Conservation (phyloP, 441 rosid species). For the Theobroma grandiflorum region DNA sequence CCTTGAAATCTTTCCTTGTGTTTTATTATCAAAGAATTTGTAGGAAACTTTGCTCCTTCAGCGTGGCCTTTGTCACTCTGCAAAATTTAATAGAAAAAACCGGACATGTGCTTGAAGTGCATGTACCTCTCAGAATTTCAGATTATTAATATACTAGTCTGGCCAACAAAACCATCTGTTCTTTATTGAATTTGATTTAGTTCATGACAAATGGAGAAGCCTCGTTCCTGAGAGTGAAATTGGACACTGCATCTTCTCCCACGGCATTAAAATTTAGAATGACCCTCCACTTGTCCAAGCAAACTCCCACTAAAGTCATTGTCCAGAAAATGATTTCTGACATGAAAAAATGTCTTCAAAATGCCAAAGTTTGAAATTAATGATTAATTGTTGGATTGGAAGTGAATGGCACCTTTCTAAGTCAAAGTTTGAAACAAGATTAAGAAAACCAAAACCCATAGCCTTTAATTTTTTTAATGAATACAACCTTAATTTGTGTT, state of each 20-base stretch:
- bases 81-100: background rate
- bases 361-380: background rate
- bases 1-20: too few relatives aligned
- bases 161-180: conserved; percentile 15
- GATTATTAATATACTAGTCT: background rate
- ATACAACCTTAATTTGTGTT: conserved; percentile 4
- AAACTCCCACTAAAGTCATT: conserved; percentile 9
- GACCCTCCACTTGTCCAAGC: background rate
- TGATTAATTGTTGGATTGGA: background rate
- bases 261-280: background rate
- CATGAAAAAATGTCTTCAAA: background rate
- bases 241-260: background rate
- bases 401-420: background rate
- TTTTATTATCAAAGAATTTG: background rate
- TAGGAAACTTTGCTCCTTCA: background rate
- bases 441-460: background rate
- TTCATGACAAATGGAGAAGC: conserved; percentile 37
- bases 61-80: background rate
- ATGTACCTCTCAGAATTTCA: background rate
- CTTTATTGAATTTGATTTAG: background rate
- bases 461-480: background rate
- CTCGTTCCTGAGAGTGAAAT: background rate
- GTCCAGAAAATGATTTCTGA: background rate
- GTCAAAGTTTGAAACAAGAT: background rate
- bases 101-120: background rate